Base-by-base conservation (phyloP, 192 early-diverging fungal species). In the Entomortierella lignicola region DNA sequence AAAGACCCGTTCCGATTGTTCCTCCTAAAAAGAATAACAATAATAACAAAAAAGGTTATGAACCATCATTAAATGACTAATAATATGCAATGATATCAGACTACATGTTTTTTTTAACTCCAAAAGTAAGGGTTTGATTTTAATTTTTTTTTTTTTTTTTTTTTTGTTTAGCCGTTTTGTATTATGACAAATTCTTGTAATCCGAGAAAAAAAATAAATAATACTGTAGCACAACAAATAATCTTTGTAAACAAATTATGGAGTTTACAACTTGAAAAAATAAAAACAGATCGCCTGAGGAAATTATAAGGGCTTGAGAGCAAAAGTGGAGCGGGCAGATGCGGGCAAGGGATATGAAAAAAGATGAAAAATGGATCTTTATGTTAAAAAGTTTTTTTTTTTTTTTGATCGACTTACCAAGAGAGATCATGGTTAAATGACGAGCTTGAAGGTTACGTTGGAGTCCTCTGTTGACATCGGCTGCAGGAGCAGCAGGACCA, bases 381-480 rank as follows among this genome's bases (percentile, higher is more conserved):
- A n/a, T n/a, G n/a, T n/a, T n/a, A n/a, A n/a, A n/a, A n/a, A n/a
- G n/a, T n/a, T n/a, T n/a, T n/a, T n/a, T n/a, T n/a, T n/a, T n/a
- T n/a, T n/a, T n/a, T n/a, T n/a, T n/a, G n/a, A n/a, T n/a, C n/a
- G n/a, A 32, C 70, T 79, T 70, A 79, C 75, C 75, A 27, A 79
- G 68, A 44, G 75, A 79, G 63, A 79, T 89, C 82, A 86, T 85
- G 70, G 85, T 80, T 85, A 93, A 87, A 72, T 93, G 92, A 21
- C 92, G 87, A 37, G 88, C 85, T 52, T 89, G 89, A 53, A 93
- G 86, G 66, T 81, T 84, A 32, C 92, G 88, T 71, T 92, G 81
- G 20, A 93, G 82, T 50, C 84, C 63, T 25, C 59, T 12, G 27
- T 61, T 67, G 2, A 53, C 67, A 3, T 47, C 44, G 27, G 43